phyloP scores from a whole-genome alignment of 2,329 filamentous ascomycete species.

The Simplicillium aogashimaense region DNA sequence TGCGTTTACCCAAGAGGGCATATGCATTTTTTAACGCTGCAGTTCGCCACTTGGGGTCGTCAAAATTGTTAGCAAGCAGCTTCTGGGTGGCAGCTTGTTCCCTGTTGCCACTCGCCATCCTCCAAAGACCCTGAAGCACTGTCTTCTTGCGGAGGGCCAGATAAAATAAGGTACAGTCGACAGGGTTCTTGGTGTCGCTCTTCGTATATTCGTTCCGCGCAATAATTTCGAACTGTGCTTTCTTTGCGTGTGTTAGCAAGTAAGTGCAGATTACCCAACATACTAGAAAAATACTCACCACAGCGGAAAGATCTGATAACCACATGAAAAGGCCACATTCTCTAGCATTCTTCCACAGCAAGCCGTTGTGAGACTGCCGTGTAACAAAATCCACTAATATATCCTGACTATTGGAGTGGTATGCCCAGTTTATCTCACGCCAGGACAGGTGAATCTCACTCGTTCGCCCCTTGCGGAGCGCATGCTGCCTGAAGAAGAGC shows the following conservation, averaged over 20 bases:
- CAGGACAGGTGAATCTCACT: slow-evolving; percentile 59
- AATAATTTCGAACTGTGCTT: slow-evolving; percentile 73
- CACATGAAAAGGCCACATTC: slow-evolving; percentile 93
- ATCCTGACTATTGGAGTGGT: slow-evolving; percentile 78
- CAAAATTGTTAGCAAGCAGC: slow-evolving; percentile 84
- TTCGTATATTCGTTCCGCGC: slow-evolving; percentile 91
- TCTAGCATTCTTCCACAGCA: slow-evolving; percentile 77
- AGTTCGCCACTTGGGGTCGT: slow-evolving; percentile 76
- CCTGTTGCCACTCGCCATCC: slow-evolving; percentile 81
- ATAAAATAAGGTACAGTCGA: slow-evolving; percentile 87
- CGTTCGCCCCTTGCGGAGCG: slow-evolving; percentile 55
- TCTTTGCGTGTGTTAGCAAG: slow-evolving; percentile 15
- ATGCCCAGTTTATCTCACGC: slow-evolving; percentile 80
- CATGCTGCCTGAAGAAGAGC: slow-evolving; percentile 77
- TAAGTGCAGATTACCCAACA: neutral
- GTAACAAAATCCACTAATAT: slow-evolving; percentile 78
- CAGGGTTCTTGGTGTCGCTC: slow-evolving; percentile 75
- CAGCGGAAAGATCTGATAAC: slow-evolving; percentile 65
- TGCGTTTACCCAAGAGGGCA: slow-evolving; percentile 78
- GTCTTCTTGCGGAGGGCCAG: slow-evolving; percentile 85
- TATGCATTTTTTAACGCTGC: slow-evolving; percentile 94
- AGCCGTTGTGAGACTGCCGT: slow-evolving; percentile 65
- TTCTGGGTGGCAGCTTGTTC: slow-evolving; percentile 75
- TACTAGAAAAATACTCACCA: slow-evolving; percentile 44
- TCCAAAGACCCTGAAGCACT: slow-evolving; percentile 83